phyloP scores from a whole-genome alignment of 176 grass and related monocot species.

The Chrysopogon serrulatus region DNA sequence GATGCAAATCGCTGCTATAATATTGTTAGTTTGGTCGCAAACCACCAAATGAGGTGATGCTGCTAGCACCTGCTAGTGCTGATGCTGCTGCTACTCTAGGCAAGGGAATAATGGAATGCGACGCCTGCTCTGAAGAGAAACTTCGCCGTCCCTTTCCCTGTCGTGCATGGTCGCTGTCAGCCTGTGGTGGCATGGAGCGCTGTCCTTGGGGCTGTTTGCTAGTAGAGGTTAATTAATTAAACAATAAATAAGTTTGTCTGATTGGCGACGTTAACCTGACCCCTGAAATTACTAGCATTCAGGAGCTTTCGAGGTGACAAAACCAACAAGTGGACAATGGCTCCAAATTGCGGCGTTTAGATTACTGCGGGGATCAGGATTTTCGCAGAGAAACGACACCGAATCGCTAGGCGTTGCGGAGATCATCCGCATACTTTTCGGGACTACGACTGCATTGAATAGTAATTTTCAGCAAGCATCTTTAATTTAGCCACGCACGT shows the following conservation, averaged over 20 bases:
- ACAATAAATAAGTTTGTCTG: neutral
- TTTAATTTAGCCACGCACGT: neutral
- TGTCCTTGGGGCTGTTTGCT: neutral
- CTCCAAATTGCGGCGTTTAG: slow-evolving; percentile 17
- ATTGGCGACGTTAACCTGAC: neutral
- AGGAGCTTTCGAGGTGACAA: slow-evolving; percentile 31
- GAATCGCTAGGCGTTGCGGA: neutral
- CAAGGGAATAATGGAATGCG: neutral
- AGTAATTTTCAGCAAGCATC: neutral
- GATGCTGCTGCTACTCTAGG: neutral
- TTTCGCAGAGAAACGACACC: neutral
- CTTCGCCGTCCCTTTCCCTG: slow-evolving; percentile 13
- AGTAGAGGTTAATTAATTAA: neutral
- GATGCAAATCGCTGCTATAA: too few species aligned
- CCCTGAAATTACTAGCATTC: slow-evolving; percentile 5
- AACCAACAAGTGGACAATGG: neutral
- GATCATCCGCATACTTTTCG: slow-evolving; percentile 1
- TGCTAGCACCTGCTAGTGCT: neutral
- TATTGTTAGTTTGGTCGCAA: slow-evolving; percentile 6
- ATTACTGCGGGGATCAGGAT: neutral
- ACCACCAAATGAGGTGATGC: slow-evolving; percentile 3
- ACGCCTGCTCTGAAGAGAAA: neutral
- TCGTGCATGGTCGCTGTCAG: neutral
- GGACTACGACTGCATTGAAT: neutral
- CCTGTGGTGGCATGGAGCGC: too few species aligned